Evolutionary conservation across 805 yeast species (phyloP), one percentile per base, ranked within the genome.

Genomic region (Lipomyces yamanashiensis): DNA sequence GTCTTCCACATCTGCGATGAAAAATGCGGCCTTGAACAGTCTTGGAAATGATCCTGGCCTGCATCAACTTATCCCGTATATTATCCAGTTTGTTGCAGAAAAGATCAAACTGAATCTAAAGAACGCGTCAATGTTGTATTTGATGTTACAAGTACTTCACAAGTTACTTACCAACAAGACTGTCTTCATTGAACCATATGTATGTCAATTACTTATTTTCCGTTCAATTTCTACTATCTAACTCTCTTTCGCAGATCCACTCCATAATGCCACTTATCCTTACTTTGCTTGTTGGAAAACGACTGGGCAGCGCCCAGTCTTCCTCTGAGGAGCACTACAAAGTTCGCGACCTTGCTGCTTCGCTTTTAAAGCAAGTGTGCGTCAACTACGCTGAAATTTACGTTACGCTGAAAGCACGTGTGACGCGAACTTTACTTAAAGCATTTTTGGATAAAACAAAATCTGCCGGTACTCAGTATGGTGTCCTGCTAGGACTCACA

Each of bases 221-320:
- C 33, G 15, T 19, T 28, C 19, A 13, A 5, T 1, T 13, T 33
- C 21, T 10, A 4, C 1, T 13, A 39, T 37, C 17, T 13, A 21
- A 50, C 49, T 33, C 1, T 40, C 6, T 5, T 3, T 7, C 40
- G 7, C 93, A 93, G 73, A 91, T 95, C 52, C 99, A 96, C 78
- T 93, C 97, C 0, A 79, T 95, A 70, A 91, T 95, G 90, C 99
- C 99, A n/a, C 90, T 97, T 65, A 87, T 95, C 40, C 81, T 95
- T 69, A 95, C 99, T 0, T 81, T 93, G 21, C 81, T 95, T 50
- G 81, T 95, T 55, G 98, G 98, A 1, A 92, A 92, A 72, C 85
- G 90, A 65, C 83, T 93, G n/a, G 98, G 98, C 2, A 73, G 75
- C 52, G 76, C 74, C 23, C 80, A 77, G 68, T 80, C 53, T 36